phyloP scores from a whole-genome alignment of 805 yeast genomes.

The Candida awuae region DNA sequence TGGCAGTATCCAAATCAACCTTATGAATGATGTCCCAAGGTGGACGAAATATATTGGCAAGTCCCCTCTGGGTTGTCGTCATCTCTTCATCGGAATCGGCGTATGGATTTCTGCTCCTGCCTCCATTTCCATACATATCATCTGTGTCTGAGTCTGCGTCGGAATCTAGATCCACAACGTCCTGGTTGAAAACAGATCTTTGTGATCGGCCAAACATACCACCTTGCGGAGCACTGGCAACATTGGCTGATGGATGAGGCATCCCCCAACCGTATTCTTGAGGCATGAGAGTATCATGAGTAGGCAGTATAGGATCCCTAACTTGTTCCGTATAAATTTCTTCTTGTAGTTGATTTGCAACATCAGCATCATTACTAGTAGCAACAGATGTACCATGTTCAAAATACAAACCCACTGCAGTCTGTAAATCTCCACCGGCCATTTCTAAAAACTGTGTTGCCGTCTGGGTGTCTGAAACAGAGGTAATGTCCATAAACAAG shows the following conservation, averaged over 20 bases:
- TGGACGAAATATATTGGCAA: slow-evolving; percentile 82
- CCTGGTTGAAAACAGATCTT: slow-evolving; percentile 55
- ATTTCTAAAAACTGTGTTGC: slow-evolving; percentile 77
- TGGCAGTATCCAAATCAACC: slow-evolving; percentile 67
- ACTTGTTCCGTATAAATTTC: slow-evolving; percentile 58
- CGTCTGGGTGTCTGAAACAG: slow-evolving; percentile 52
- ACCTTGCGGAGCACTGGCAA: too few relatives aligned
- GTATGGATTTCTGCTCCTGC: too few relatives aligned
- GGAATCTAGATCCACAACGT: slow-evolving; percentile 32
- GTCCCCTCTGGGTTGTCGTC: slow-evolving; percentile 48
- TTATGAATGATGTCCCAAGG: slow-evolving; percentile 84
- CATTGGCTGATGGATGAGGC: slow-evolving; percentile 6
- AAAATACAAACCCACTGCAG: slow-evolving; percentile 76
- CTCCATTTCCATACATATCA: slow-evolving; percentile 26
- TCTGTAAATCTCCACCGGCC: slow-evolving; percentile 68
- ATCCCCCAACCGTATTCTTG: slow-evolving; percentile 16
- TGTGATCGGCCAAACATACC: slow-evolving; percentile 44
- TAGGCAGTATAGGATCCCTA: slow-evolving; percentile 70
- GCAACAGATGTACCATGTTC: slow-evolving; percentile 46
- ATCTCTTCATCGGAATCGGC: slow-evolving; percentile 16
- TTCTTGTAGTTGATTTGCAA: slow-evolving; percentile 56
- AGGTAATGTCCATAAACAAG: slow-evolving; percentile 78
- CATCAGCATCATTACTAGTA: slow-evolving; percentile 13
- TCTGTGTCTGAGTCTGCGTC: slow-evolving; percentile 20
- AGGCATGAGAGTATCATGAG: slow-evolving; percentile 54